A percentile compares a stretch with the other conserved stretches of the same genome.
These are phyloP conservation scores for Aspergillus fumigatiaffinis DNA, from an alignment of 2,329 filamentous ascomycete genomes.

Conservation along the genomic window DNA sequence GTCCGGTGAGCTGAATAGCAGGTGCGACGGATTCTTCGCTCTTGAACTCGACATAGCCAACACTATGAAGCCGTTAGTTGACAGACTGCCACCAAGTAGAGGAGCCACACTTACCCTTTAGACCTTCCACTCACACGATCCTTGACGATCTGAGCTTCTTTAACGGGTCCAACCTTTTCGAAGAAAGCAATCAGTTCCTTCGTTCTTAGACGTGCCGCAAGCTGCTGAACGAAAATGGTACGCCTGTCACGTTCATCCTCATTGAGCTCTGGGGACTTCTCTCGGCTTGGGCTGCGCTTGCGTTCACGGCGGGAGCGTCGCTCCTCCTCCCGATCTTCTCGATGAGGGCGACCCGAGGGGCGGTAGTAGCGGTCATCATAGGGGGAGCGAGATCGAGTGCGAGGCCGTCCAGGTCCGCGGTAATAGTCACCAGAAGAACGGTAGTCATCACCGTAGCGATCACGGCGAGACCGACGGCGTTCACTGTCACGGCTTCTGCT, in stretches of 20 bases:
- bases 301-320: slow-evolving; percentile 51
- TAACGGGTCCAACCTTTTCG: slow-evolving; percentile 88
- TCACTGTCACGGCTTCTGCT: slow-evolving; percentile 75
- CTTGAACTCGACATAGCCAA: slow-evolving; percentile 99
- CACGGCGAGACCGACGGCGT: slow-evolving; percentile 67
- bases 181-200: slow-evolving; percentile 94
- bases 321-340: slow-evolving; percentile 46
- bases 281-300: slow-evolving; percentile 42
- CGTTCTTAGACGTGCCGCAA: slow-evolving; percentile 87
- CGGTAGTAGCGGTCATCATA: slow-evolving; percentile 56
- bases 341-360: slow-evolving; percentile 47
- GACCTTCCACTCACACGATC: slow-evolving; percentile 94
- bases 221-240: slow-evolving; percentile 97
- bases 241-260: slow-evolving; percentile 96
- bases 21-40: slow-evolving; percentile 88
- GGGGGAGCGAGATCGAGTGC: slow-evolving; percentile 70
- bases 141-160: slow-evolving; percentile 97
- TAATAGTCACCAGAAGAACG: slow-evolving; percentile 66
- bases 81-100: slow-evolving; percentile 1
- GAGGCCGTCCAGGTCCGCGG: slow-evolving; percentile 59
- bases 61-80: slow-evolving; percentile 52
- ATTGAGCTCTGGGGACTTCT: slow-evolving; percentile 64
- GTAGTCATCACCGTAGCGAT: slow-evolving; percentile 56
- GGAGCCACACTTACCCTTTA: slow-evolving; percentile 69
- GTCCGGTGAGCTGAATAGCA: slow-evolving; percentile 96